Conservation (phyloP, 1,139 yeast genomes). For the Meyerozyma smithsonii region DNA sequence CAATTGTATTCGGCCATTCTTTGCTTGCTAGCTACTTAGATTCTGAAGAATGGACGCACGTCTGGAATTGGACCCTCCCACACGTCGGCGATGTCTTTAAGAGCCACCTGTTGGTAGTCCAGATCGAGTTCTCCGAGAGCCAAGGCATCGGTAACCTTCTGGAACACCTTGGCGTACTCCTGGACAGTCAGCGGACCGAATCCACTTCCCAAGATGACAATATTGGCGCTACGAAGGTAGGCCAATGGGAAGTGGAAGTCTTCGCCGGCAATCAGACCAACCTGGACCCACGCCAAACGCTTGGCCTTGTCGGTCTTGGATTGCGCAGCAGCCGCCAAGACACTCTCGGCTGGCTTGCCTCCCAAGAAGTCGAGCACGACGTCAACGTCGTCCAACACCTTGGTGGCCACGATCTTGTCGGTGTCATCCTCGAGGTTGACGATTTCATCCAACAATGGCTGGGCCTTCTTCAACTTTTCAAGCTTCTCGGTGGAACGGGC, state of each 20-base stretch:
- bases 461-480: conserved; percentile 6
- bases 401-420: conserved; percentile 3
- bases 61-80: neutral
- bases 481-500: conserved; percentile 5
- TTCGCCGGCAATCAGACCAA: conserved; percentile 18
- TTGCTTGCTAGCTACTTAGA: neutral
- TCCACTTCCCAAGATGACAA: conserved; percentile 19
- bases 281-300: conserved; percentile 16
- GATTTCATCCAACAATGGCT: conserved; percentile 10
- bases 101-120: neutral
- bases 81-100: neutral
- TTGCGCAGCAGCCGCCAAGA: conserved; percentile 5
- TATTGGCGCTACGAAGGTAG: conserved; percentile 15
- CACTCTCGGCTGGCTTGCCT: conserved; percentile 10
- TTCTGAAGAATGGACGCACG: neutral
- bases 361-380: conserved; percentile 13
- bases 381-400: conserved; percentile 8
- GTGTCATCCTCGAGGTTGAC: conserved; percentile 7
- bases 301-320: conserved; percentile 6
- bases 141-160: neutral
- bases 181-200: conserved; percentile 14
- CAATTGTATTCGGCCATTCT: neutral
- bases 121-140: neutral
- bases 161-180: conserved; percentile 5
- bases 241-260: conserved; percentile 10